Base-by-base conservation (phyloP, 2,329 filamentous ascomycete species). In the Aspergillus clavatus region DNA sequence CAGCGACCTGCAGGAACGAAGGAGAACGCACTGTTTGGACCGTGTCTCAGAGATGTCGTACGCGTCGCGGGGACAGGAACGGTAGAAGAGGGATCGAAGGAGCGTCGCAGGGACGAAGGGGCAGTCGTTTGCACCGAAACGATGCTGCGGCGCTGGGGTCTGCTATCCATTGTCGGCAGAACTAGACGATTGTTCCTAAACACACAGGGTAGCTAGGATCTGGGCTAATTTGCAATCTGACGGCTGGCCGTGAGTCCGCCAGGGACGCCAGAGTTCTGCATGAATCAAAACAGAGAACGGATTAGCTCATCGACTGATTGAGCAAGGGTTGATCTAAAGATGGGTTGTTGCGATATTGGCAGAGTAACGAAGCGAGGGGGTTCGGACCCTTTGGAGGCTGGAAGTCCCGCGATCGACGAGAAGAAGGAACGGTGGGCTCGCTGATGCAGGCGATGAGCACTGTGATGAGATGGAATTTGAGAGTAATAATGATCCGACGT, bases 161-260 rank as follows among this genome's bases (percentile, higher is more conserved):
- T 58, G 36, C 40, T 49, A 31, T 65, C 56, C 59, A 62, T 65
- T 24, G 23, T 42, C 53, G 44, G 42, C 40, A 49, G 45, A n/a
- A n/a, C n/a, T n/a, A n/a, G n/a, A n/a, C n/a, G n/a, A n/a, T n/a
- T n/a, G n/a, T n/a, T n/a, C n/a, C n/a, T n/a, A n/a, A n/a, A n/a
- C n/a, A n/a, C n/a, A n/a, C n/a, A 38, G 14, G 14, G 14, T 39
- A 24, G 38, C 26, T 7, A 39, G 26, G 7, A 57, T 52, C 50
- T 50, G 49, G 50, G 48, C 43, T 54, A 49, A 48, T 48, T 39
- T 46, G 50, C 49, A 51, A 46, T 39, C 45, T 45, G 21, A 43
- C 43, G 50, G 48, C 50, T 45, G 47, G 42, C 43, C 42, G 41
- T 43, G 49, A 46, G 51, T 50, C 48, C 45, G 47, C 49, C 37